Evolutionary conservation across 139 green algal genomes (phyloP), one percentile per base, ranked within the genome.

Genomic region (Haematococcus lacustris): DNA sequence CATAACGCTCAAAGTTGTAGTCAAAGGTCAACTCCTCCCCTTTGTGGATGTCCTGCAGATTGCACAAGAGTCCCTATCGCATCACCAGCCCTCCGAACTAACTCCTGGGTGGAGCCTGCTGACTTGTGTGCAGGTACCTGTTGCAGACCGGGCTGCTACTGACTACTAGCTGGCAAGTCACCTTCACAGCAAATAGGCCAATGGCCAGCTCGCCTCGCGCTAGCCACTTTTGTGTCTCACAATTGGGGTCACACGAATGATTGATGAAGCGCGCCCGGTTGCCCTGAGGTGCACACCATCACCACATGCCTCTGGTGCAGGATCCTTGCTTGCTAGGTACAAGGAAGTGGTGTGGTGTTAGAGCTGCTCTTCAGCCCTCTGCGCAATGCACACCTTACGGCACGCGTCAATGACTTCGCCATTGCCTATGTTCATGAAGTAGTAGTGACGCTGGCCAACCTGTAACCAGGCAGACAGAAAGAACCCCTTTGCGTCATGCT

Each of bases 341-440:
- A n/a, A n/a, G n/a, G n/a, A n/a, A n/a, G n/a, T n/a, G n/a, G n/a
- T n/a, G n/a, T n/a, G n/a, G n/a, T n/a, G n/a, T n/a, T n/a, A n/a
- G n/a, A n/a, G n/a, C n/a, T n/a, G n/a, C n/a, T n/a, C n/a, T n/a
- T n/a, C n/a, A n/a, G n/a, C n/a, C n/a, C n/a, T n/a, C n/a, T n/a
- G n/a, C n/a, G n/a, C n/a, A n/a, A 30, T 30, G 21, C 53, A 35
- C 72, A 93, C 89, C 85, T 88, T 92, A 13, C 91, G 71, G 62
- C 78, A 90, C 2, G 94, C 94, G 76, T 98, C 94, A 73, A 98
- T 98, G 65, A 97, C 91, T 80, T 99, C 95, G 17, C 91, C 89
- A 74, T 96, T 96, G 34, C 90, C 93, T 13, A 98, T 77, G 68
- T 96, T 97, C 95, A 99, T 99, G 89, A 99, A 99, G 81, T 99